Evolutionary conservation across 345 rosid genomes (phyloP), one percentile per base, ranked within the genome.

Genomic region (Pseudoturritis turrita): DNA sequence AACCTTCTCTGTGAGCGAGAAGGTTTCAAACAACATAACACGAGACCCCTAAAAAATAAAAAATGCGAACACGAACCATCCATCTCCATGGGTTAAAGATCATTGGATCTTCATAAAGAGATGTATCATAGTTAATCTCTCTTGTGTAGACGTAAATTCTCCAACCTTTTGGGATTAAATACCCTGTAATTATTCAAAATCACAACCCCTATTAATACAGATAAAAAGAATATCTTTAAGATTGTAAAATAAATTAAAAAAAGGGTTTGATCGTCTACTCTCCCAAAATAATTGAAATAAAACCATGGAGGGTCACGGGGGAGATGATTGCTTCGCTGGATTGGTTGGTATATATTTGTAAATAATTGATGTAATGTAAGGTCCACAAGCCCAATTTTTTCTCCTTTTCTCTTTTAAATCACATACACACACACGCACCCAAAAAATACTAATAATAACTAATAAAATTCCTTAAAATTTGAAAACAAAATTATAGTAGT

Each of bases 31-130:
- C 45, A 65, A 26, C 7, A 18, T 29, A 55, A 53, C 11, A 63
- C 11, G 44, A 40, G 18, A 51, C 47, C 26, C 62, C 2, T n/a
- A 22, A 35, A 14, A 18, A 21, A 14, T 7, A 46, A 12, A 14
- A 15, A 36, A 8, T 17, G 44, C 54, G 6, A 66, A 22, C 2
- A 63, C 80, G 70, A 55, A 76, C 97, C 94, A 89, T 77, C 97
- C 98, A 94, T 87, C 97, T 89, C 97, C 95, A 94, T 49, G 98
- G 98, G 80, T 88, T 94, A 81, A 94, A 90, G 52, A 75, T 52
- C 22, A 85, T 78, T 22, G 96, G 95, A 44, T 91, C 97, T 10
- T 88, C 85, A 73, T 87, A 91, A 0, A 81, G 28, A 71, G 66
- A 71, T 1, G 89, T 86, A 57, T 89, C 91, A 69, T 89, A 86